phyloP scores from a whole-genome alignment of 1,139 yeast genomes.

The Wickerhamiella infanticola region DNA sequence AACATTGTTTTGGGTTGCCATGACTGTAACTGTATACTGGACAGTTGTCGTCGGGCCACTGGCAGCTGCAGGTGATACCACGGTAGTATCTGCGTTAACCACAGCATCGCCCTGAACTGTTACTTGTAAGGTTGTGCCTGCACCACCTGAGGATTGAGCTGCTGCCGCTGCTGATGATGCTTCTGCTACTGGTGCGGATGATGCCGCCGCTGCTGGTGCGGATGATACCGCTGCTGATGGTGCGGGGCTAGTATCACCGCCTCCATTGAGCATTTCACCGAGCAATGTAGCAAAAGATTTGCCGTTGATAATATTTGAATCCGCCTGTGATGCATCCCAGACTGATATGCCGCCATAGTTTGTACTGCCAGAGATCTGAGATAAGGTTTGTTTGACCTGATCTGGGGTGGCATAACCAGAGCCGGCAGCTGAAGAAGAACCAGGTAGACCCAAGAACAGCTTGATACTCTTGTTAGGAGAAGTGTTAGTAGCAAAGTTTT shows the following conservation, averaged over 20 bases:
- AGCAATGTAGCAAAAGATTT: neutral
- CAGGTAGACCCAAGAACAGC: constrained; percentile 60
- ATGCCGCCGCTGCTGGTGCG: neutral
- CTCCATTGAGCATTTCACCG: neutral
- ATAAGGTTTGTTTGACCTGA: constrained; percentile 14
- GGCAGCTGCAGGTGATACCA: neutral
- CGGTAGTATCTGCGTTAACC: neutral
- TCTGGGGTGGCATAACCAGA: constrained; percentile 33
- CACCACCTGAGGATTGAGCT: too few species aligned
- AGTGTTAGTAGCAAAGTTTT: constrained; percentile 43
- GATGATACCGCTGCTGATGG: neutral
- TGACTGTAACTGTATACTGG: neutral
- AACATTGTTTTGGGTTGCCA: constrained; percentile 3
- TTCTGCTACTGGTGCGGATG: neutral
- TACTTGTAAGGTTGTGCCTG: too few species aligned
- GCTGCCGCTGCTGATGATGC: neutral
- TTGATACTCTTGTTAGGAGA: constrained; percentile 46
- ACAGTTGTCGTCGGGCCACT: constrained; percentile 1
- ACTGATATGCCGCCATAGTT: constrained; percentile 73
- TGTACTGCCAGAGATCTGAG: constrained; percentile 18
- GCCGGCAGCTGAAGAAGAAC: constrained; percentile 49
- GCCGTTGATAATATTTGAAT: constrained; percentile 31
- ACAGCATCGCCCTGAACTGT: neutral
- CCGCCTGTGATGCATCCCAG: constrained; percentile 90
- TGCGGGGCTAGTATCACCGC: neutral